Evolutionary conservation across 139 green algal genomes (phyloP).

Genomic region (Chlamydomonas sp.): DNA sequence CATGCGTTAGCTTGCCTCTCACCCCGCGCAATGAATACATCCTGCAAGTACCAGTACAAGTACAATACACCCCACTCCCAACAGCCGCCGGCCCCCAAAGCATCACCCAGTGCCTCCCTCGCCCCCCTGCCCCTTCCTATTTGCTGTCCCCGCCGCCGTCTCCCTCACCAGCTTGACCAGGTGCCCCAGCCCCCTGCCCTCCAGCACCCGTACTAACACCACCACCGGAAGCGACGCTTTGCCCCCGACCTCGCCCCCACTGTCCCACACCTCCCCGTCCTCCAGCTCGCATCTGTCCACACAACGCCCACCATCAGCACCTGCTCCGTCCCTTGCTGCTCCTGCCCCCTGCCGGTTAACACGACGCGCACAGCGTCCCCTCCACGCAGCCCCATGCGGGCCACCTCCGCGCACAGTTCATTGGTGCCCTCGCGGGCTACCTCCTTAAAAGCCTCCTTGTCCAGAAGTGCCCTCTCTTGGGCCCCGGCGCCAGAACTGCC

Average conservation of each 20-base stretch:
- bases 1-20: too few relatives aligned
- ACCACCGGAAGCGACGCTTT: background rate
- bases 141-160: too few relatives aligned
- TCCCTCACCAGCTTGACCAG: background rate
- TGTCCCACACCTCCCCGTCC: background rate
- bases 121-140: too few relatives aligned
- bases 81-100: too few relatives aligned
- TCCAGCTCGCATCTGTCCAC: too few relatives aligned
- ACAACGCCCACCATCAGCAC: background rate
- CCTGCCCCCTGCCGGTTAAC: too few relatives aligned
- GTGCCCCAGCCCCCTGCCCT: background rate
- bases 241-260: too few relatives aligned
- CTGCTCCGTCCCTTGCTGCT: too few relatives aligned
- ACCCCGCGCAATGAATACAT: too few relatives aligned
- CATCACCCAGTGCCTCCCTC: too few relatives aligned
- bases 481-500: background rate
- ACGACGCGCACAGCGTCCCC: background rate
- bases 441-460: conserved; percentile 11
- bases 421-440: background rate
- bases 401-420: background rate
- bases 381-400: background rate
- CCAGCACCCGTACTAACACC: background rate
- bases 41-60: too few relatives aligned
- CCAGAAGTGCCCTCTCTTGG: background rate
- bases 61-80: too few relatives aligned